phyloP scores from a whole-genome alignment of 331 rosid genomes.

The Acacia concinna region DNA sequence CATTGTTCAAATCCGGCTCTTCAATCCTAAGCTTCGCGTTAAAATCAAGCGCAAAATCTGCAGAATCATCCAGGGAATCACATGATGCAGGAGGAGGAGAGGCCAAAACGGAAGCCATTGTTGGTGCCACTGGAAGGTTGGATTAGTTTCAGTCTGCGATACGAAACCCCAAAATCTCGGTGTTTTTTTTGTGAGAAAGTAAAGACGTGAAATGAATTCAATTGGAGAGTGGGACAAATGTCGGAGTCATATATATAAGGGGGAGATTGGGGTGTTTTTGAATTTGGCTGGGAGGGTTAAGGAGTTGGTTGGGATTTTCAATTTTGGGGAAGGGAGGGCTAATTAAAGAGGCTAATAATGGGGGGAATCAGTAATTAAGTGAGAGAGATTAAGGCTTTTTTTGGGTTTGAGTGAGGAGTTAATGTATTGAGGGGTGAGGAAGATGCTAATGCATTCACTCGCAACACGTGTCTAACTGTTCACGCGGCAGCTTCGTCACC shows the following conservation, averaged over 20 bases:
- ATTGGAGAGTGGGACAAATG: not conserved
- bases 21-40: slow-evolving; percentile 23
- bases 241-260: not conserved
- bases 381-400: not conserved
- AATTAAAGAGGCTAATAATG: not conserved
- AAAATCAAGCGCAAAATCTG: slow-evolving; percentile 41
- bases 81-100: slow-evolving; percentile 21
- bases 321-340: not conserved
- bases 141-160: not conserved
- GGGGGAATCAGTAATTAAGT: not conserved
- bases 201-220: not conserved
- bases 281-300: not conserved
- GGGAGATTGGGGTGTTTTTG: not conserved
- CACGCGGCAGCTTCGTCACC: not conserved
- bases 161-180: not conserved
- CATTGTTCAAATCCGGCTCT: not conserved
- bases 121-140: not conserved
- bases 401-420: too few species aligned
- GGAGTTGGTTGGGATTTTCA: not conserved
- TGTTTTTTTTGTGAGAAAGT: not conserved
- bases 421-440: too few species aligned
- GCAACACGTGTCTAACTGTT: not conserved
- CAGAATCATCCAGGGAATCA: slow-evolving; percentile 25
- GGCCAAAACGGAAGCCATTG: slow-evolving; percentile 39
- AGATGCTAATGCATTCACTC: not conserved